Conservation (phyloP, 306 rosid species). For the Malus asiatica region DNA sequence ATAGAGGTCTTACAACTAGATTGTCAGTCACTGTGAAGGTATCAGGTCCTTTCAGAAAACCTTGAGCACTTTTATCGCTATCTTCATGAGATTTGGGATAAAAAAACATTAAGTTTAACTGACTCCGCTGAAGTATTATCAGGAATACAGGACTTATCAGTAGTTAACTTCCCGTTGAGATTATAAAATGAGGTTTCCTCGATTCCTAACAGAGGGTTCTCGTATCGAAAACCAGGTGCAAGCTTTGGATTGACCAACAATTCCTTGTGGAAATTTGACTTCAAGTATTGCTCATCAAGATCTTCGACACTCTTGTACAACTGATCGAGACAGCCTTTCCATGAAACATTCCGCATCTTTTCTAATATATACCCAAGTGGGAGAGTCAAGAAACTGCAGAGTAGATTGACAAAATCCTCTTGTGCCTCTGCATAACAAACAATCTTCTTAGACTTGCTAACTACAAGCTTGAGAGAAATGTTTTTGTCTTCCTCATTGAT, state of each 20-base stretch:
- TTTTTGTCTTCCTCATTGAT: neutral
- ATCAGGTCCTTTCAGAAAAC: too few species aligned
- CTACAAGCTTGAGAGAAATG: neutral
- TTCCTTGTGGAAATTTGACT: neutral
- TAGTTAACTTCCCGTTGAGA: too few species aligned
- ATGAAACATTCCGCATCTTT: neutral
- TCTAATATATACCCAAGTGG: neutral
- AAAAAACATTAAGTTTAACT: too few species aligned
- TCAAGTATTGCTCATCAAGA: neutral
- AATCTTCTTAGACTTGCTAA: slow-evolving; percentile 1
- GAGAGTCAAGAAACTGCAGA: neutral
- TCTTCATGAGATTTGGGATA: too few species aligned
- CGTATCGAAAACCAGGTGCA: neutral
- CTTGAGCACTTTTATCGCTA: too few species aligned
- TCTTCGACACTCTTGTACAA: slow-evolving; percentile 7
- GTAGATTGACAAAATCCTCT: neutral
- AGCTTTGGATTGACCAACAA: neutral
- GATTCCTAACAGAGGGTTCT: neutral
- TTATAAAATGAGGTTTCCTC: neutral
- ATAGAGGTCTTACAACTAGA: too few species aligned
- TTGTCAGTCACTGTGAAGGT: too few species aligned
- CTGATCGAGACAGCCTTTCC: neutral
- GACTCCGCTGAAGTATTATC: too few species aligned
- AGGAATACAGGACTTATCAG: too few species aligned
- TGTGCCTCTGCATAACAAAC: slow-evolving; percentile 4